Percentiles rank a stretch among this genome's conserved stretches.
These are phyloP conservation scores for Heliamphora exappendiculata DNA, from an alignment of 148 eudicot genomes.

Conservation along the genomic window DNA sequence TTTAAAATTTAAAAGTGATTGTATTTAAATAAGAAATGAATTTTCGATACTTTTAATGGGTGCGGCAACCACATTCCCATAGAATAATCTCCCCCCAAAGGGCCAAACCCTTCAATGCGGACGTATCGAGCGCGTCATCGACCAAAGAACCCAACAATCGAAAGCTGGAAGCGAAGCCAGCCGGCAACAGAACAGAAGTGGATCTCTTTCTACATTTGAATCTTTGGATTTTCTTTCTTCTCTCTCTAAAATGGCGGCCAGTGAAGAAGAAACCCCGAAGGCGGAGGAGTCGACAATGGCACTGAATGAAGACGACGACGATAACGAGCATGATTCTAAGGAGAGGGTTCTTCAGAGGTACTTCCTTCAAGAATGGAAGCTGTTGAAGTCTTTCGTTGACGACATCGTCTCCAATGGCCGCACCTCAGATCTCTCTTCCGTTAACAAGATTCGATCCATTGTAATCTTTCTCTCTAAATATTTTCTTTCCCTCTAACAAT, in stretches of 20 bases:
- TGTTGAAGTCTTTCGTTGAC: conserved; percentile 67
- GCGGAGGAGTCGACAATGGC: conserved; percentile 8
- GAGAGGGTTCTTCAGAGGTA: conserved; percentile 58
- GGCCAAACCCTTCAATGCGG: too few species aligned
- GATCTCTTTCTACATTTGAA: not conserved
- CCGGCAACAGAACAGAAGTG: not conserved
- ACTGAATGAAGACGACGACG: conserved; percentile 33
- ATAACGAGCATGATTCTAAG: conserved; percentile 61
- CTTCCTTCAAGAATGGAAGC: conserved; percentile 77
- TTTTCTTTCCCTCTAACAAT: not conserved
- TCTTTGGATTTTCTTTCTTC: not conserved
- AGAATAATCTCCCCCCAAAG: too few species aligned
- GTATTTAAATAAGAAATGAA: too few species aligned
- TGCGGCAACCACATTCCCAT: too few species aligned
- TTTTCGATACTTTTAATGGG: too few species aligned
- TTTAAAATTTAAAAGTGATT: too few species aligned
- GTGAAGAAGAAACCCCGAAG: conserved; percentile 5
- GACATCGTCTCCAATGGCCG: conserved; percentile 55
- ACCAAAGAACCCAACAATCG: too few species aligned
- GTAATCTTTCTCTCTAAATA: conserved; percentile 27
- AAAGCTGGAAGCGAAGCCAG: conserved; percentile 31
- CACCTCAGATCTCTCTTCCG: conserved; percentile 59
- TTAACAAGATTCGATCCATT: conserved; percentile 69
- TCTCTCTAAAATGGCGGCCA: conserved; percentile 17
- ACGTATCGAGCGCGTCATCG: conserved; percentile 45